phyloP scores from a whole-genome alignment of 495 filamentous ascomycete genomes.

The Xylaria bambusicola region DNA sequence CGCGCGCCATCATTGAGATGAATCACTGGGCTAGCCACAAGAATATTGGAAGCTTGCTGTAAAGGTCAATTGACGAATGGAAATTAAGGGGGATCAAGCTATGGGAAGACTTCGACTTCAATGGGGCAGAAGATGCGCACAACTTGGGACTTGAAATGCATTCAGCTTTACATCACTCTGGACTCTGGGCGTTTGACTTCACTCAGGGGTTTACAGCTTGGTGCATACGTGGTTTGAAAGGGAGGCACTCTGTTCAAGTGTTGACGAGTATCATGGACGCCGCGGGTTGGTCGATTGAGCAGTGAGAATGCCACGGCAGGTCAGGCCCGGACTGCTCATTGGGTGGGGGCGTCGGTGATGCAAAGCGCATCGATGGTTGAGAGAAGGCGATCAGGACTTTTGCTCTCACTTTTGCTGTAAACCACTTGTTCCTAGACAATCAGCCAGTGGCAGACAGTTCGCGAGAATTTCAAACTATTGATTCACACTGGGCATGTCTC shows the following conservation, averaged over 20 bases:
- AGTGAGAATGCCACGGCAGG: not conserved
- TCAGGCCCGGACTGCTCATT: not conserved
- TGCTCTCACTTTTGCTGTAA: slow-evolving; percentile 11
- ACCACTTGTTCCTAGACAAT: slow-evolving; percentile 21
- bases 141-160: not conserved
- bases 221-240: not conserved
- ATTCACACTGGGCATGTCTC: not conserved
- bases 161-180: not conserved
- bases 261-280: not conserved
- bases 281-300: slow-evolving; percentile 12
- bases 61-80: too few species aligned
- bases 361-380: not conserved
- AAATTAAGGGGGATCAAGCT: too few species aligned
- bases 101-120: too few species aligned
- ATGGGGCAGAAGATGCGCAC: slow-evolving; percentile 2
- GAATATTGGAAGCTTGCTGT: slow-evolving; percentile 1
- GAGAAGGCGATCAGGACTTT: not conserved
- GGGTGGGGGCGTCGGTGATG: slow-evolving; percentile 1
- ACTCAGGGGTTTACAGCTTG: slow-evolving; percentile 11
- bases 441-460: slow-evolving; percentile 24
- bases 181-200: slow-evolving; percentile 4
- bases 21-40: too few species aligned
- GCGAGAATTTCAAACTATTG: slow-evolving; percentile 20
- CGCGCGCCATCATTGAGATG: too few species aligned
- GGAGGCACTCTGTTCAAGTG: not conserved